phyloP scores from a whole-genome alignment of 768 basidiomycete genomes.

The Steccherinum ochraceum region DNA sequence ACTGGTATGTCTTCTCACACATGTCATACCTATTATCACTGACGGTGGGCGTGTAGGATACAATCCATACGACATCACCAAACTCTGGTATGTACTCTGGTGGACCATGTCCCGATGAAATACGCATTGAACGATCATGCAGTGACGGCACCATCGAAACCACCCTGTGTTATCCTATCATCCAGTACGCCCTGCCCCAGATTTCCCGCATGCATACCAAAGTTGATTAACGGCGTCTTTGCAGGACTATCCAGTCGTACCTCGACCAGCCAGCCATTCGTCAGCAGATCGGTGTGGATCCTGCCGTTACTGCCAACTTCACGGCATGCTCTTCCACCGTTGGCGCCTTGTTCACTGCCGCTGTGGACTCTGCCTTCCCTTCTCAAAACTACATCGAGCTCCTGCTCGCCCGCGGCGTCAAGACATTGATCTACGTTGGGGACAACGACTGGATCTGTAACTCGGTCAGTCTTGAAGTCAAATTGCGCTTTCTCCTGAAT shows the following conservation, averaged over 20 bases:
- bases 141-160: neutral
- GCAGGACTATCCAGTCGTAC: constrained; percentile 50
- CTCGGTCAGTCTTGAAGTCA: constrained; percentile 37
- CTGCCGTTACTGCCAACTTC: constrained; percentile 25
- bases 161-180: constrained; percentile 2
- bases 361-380: constrained; percentile 6
- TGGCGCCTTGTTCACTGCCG: constrained; percentile 21
- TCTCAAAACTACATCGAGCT: constrained; percentile 37
- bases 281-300: constrained; percentile 56
- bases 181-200: neutral
- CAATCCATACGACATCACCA: constrained; percentile 67
- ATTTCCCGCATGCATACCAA: neutral
- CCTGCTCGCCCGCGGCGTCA: constrained; percentile 46
- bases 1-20: constrained; percentile 35
- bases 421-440: constrained; percentile 47
- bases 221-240: neutral
- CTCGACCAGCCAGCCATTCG: constrained; percentile 55
- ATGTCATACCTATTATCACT: constrained; percentile 64
- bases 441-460: constrained; percentile 52
- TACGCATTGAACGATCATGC: too few relatives aligned
- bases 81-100: constrained; percentile 32
- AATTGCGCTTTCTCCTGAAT: neutral
- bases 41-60: constrained; percentile 37
- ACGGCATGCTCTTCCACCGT: constrained; percentile 42
- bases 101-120: too few relatives aligned